These are phyloP conservation scores for Boletus putidus DNA, from an alignment of 1,284 basidiomycete genomes.

Conservation along the genomic window DNA sequence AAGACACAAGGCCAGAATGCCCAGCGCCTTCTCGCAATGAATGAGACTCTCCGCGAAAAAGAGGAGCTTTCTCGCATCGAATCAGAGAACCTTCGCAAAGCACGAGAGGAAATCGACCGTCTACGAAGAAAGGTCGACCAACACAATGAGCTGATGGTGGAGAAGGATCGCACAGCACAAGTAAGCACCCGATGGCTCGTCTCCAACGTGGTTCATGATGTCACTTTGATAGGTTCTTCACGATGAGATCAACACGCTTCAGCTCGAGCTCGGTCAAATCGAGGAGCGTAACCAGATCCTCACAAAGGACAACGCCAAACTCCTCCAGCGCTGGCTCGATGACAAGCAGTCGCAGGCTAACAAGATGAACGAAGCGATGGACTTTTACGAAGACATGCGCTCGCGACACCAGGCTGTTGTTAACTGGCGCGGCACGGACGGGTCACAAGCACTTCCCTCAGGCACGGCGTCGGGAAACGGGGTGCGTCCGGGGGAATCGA, in stretches of 20 bases:
- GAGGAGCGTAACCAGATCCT: slow-evolving; percentile 84
- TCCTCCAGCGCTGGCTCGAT: slow-evolving; percentile 94
- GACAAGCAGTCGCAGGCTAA: slow-evolving; percentile 92
- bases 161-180: slow-evolving; percentile 89
- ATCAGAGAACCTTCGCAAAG: slow-evolving; percentile 71
- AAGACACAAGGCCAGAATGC: slow-evolving; percentile 96
- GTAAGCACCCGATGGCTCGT: slow-evolving; percentile 42
- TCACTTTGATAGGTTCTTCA: slow-evolving; percentile 70
- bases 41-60: slow-evolving; percentile 89
- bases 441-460: slow-evolving; percentile 24
- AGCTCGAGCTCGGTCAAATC: slow-evolving; percentile 87
- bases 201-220: neutral
- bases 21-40: slow-evolving; percentile 88
- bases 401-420: slow-evolving; percentile 60
- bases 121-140: slow-evolving; percentile 80
- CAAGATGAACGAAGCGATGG: slow-evolving; percentile 91
- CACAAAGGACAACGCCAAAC: slow-evolving; percentile 88
- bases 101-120: slow-evolving; percentile 68
- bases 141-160: slow-evolving; percentile 79
- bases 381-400: slow-evolving; percentile 81
- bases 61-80: slow-evolving; percentile 80
- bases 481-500: slow-evolving; percentile 51
- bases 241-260: slow-evolving; percentile 89
- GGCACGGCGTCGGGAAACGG: slow-evolving; percentile 69
- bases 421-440: slow-evolving; percentile 53